Percentiles rank a stretch among this genome's conserved stretches.
phyloP scores from a whole-genome alignment of 2,329 filamentous ascomycete genomes.

The Fulvia fulva region DNA sequence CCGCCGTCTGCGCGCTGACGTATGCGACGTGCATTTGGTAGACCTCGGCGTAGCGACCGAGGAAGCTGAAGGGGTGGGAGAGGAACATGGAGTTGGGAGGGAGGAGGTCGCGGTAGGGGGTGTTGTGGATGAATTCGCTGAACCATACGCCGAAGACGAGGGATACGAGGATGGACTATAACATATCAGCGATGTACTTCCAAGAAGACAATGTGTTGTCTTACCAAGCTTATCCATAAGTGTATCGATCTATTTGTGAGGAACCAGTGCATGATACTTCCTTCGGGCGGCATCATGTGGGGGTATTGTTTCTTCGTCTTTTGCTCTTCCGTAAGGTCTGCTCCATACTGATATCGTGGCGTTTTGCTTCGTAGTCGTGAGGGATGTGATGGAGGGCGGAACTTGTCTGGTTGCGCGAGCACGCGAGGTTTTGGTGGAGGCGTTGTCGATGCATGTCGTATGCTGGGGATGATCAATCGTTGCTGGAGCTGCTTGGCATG shows the following conservation, averaged over 20 bases:
- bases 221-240: conserved; percentile 76
- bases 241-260: conserved; percentile 74
- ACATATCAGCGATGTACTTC: background rate
- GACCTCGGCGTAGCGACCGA: conserved; percentile 64
- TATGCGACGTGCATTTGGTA: conserved; percentile 73
- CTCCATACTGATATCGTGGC: conserved; percentile 68
- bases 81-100: conserved; percentile 67
- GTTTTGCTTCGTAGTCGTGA: conserved; percentile 56
- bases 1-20: conserved; percentile 62
- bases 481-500: conserved; percentile 27
- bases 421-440: conserved; percentile 58
- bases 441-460: conserved; percentile 33
- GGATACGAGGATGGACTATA: conserved; percentile 61
- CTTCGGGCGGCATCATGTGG: conserved; percentile 79
- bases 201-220: conserved; percentile 25
- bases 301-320: conserved; percentile 68
- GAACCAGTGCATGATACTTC: conserved; percentile 80
- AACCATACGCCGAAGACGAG: conserved; percentile 71
- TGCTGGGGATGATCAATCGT: conserved; percentile 3
- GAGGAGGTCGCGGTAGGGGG: conserved; percentile 74
- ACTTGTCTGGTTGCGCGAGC: conserved; percentile 82
- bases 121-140: conserved; percentile 73
- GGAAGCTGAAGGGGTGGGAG: conserved; percentile 64
- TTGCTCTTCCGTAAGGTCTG: conserved; percentile 63
- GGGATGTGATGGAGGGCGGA: conserved; percentile 88